phyloP scores from a whole-genome alignment of 2,329 filamentous ascomycete genomes.

The Knufia fluminis region DNA sequence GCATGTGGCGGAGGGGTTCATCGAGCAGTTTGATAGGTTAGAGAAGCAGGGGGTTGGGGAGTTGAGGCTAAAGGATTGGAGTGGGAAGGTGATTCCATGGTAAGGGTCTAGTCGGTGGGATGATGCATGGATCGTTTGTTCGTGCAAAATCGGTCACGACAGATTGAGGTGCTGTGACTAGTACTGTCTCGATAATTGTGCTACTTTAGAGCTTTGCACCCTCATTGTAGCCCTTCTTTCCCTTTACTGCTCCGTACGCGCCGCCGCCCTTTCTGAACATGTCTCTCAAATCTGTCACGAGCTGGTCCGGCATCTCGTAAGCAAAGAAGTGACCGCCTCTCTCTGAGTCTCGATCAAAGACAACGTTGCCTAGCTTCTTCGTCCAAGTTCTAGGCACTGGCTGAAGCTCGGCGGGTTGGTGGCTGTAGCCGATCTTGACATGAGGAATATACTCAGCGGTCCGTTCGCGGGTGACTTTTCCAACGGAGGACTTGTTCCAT shows the following conservation, averaged over 20 bases:
- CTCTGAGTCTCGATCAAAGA: slow-evolving; percentile 35
- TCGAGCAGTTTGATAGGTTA: too few relatives aligned
- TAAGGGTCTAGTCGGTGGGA: too few relatives aligned
- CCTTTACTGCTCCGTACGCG: slow-evolving; percentile 29
- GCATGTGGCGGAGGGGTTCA: too few relatives aligned
- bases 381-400: slow-evolving; percentile 44
- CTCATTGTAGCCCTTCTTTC: slow-evolving; percentile 28
- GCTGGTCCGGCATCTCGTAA: slow-evolving; percentile 41
- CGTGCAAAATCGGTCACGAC: too few relatives aligned
- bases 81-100: too few relatives aligned
- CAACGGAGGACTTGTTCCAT: slow-evolving; percentile 6
- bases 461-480: slow-evolving; percentile 10
- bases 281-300: slow-evolving; percentile 38
- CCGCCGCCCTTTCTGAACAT: slow-evolving; percentile 39
- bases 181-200: neutral
- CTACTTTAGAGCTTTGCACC: neutral
- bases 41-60: too few relatives aligned
- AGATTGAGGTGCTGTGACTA: neutral
- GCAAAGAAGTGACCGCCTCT: slow-evolving; percentile 47
- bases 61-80: too few relatives aligned
- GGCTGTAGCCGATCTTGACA: slow-evolving; percentile 46
- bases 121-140: too few relatives aligned
- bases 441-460: slow-evolving; percentile 30
- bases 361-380: slow-evolving; percentile 42
- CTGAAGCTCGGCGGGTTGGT: slow-evolving; percentile 44